Evolutionary conservation across 1,284 basidiomycete genomes (phyloP), one percentile per base, ranked within the genome.

Genomic region (Rhodotorula sp.): DNA sequence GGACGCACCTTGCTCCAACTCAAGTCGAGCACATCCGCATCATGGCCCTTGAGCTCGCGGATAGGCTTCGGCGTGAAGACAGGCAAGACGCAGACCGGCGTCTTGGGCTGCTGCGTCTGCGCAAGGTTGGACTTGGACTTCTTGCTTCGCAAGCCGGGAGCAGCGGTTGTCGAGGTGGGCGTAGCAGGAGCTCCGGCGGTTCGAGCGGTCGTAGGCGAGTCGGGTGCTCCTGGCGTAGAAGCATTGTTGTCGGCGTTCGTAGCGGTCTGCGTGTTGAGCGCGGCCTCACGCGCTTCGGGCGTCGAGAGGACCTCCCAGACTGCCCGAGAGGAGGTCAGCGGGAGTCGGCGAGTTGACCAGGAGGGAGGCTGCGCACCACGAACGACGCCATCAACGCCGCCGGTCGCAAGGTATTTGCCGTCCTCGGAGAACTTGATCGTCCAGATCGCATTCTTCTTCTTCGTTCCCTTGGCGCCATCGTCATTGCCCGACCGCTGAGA

Each of bases 11-110:
- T 82, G 71, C 78, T 79, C 81, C 81, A 82, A 27, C 76, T 77
- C 20, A 82, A 64, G 64, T 80, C 79, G 27, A 82, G 52, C 2
- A 81, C 77, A 54, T 81, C 81, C 51, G 78, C 77, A 9, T 71
- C 74, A 59, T 82, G 81, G 0, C 79, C 80, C 22, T 59, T 54
- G 55, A 77, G 81, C 56, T 79, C 76, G 34, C 77, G 71, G 5
- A 79, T 57, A 11, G 81, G 81, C 46, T 62, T 67, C 19, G 48
- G 59, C 7, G 22, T 60, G 54, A 78, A 77, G 27, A 78, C 71
- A 2, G 77, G 76, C 67, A 74, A 60, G 32, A 55, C 61, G 39
- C 61, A 57, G 19, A 47, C 53, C n/a, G 56, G 56, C 44, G 39
- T 22, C 8, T 46, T 62, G n/a, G 29, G n/a, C 51, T 10, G 19